A percentile compares a stretch with the other conserved stretches of the same genome.
phyloP scores from a whole-genome alignment of 1,284 basidiomycete genomes.

The Cystobasidium sp. region DNA sequence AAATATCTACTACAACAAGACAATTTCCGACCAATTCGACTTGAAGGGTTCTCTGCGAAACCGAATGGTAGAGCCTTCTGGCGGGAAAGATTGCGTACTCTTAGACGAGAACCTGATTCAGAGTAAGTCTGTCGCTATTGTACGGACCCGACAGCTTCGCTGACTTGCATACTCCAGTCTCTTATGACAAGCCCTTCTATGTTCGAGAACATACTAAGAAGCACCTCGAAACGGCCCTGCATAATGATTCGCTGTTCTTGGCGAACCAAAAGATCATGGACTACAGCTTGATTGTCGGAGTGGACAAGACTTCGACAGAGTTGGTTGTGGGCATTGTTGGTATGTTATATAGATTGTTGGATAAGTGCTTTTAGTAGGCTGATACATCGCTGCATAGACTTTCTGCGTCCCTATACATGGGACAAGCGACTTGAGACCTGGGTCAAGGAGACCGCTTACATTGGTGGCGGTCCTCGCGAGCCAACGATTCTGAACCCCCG shows the following conservation, averaged over 20 bases:
- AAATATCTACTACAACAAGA: constrained; percentile 91
- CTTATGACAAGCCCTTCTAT: constrained; percentile 74
- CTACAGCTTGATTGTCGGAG: constrained; percentile 93
- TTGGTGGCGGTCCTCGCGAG: constrained; percentile 79
- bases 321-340: constrained; percentile 93
- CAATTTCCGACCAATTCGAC: constrained; percentile 89
- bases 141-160: constrained; percentile 65
- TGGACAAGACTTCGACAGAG: constrained; percentile 69
- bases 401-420: constrained; percentile 92
- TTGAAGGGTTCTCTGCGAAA: constrained; percentile 86
- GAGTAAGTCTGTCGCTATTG: constrained; percentile 54
- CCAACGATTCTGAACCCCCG: constrained; percentile 83
- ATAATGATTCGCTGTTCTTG: constrained; percentile 83
- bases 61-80: constrained; percentile 79
- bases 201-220: constrained; percentile 94
- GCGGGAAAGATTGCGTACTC: constrained; percentile 90
- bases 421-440: constrained; percentile 97
- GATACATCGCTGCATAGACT: constrained; percentile 64
- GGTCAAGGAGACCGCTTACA: constrained; percentile 91
- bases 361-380: constrained; percentile 41
- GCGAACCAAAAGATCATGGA: constrained; percentile 99
- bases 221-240: constrained; percentile 84
- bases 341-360: constrained; percentile 58
- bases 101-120: constrained; percentile 71
- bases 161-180: constrained; percentile 46